A percentile compares a stretch with the other conserved stretches of the same genome.
phyloP scores from a whole-genome alignment of 805 yeast species.

The Starmerella apicola region DNA sequence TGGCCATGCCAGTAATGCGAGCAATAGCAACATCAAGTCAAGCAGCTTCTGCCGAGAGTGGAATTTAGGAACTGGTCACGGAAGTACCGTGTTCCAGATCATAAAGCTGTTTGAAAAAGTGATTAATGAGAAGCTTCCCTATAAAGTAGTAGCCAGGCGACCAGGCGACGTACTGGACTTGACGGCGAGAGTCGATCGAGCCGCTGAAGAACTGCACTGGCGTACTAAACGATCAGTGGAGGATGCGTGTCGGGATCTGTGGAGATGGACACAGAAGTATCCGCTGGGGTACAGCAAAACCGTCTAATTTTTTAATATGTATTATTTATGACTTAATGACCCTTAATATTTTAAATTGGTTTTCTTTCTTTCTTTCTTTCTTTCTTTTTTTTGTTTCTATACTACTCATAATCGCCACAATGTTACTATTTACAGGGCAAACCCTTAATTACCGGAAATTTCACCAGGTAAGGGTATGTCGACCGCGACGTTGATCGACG shows the following conservation, averaged over 20 bases:
- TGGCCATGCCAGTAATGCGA: too few species aligned
- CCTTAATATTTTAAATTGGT: too few species aligned
- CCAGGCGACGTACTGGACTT: conserved; percentile 66
- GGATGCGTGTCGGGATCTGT: conserved; percentile 57
- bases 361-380: too few species aligned
- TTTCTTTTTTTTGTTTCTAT: too few species aligned
- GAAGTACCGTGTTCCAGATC: conserved; percentile 67
- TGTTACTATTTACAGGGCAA: too few species aligned
- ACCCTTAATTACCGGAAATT: too few species aligned
- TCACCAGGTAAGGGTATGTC: too few species aligned
- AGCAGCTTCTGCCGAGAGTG: conserved; percentile 56
- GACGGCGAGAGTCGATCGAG: conserved; percentile 59
- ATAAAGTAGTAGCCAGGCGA: conserved; percentile 53
- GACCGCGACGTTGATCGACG: conserved; percentile 16
- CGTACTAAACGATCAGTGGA: conserved; percentile 41
- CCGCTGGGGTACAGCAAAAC: conserved; percentile 42
- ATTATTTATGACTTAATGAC: too few species aligned
- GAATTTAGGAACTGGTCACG: conserved; percentile 74
- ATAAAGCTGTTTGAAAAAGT: conserved; percentile 52
- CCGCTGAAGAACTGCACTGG: conserved; percentile 58
- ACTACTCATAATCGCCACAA: too few species aligned
- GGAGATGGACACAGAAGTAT: conserved; percentile 64
- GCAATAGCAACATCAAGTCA: too few species aligned
- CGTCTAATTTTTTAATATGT: too few species aligned
- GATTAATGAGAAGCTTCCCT: conserved; percentile 52